Percentiles rank a stretch among this genome's conserved stretches.
phyloP scores from a whole-genome alignment of 176 grass and related monocot genomes.

The Musa beccarii region DNA sequence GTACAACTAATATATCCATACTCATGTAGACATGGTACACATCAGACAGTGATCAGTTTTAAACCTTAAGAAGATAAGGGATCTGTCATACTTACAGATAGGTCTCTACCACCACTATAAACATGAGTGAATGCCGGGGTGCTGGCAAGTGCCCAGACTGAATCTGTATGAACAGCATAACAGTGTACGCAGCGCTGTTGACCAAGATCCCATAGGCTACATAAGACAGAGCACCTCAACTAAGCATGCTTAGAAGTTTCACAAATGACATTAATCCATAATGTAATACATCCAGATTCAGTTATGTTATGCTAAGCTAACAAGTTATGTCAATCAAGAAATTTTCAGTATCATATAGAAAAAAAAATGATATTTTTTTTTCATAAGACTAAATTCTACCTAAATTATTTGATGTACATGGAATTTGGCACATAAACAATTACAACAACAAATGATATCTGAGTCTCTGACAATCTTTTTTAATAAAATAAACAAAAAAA shows the following conservation, averaged over 20 bases:
- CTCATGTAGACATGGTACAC: slow-evolving; percentile 6
- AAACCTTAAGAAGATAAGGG: neutral
- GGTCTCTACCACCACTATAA: slow-evolving; percentile 95
- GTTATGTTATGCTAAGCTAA: neutral
- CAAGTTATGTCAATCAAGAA: neutral
- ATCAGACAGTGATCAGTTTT: neutral
- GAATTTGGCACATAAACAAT: neutral
- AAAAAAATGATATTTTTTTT: neutral
- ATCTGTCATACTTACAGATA: slow-evolving; percentile 50
- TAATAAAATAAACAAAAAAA: neutral
- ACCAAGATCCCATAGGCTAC: slow-evolving; percentile 93
- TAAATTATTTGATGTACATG: neutral
- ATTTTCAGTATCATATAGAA: neutral
- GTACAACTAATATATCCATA: slow-evolving; percentile 49
- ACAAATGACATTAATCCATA: too few relatives aligned
- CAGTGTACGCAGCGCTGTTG: slow-evolving; percentile 93
- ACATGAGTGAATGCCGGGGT: slow-evolving; percentile 84
- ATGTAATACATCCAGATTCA: neutral
- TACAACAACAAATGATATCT: neutral
- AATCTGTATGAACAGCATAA: slow-evolving; percentile 93
- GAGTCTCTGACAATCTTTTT: too few relatives aligned
- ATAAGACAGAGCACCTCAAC: neutral
- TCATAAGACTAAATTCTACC: neutral
- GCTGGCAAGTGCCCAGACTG: slow-evolving; percentile 75
- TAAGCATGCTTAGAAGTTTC: neutral